Evolutionary conservation across 352 stramenopile species (phyloP).

Genomic region (Pilasporangium apinafurcum): DNA sequence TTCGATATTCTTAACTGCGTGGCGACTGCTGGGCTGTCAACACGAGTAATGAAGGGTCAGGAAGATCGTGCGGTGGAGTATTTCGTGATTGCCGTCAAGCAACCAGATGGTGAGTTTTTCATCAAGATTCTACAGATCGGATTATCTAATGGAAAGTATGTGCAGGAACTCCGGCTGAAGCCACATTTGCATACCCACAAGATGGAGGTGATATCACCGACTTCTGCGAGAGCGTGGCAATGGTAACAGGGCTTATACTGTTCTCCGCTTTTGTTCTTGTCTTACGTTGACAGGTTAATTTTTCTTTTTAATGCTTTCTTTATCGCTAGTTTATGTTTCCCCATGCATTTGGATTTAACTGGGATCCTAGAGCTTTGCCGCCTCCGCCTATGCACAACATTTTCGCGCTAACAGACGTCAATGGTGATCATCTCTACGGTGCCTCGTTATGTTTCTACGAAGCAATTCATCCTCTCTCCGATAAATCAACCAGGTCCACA

Average conservation of each 20-base stretch:
- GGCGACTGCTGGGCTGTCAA: no score
- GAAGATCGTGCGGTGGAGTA: constrained; percentile 25
- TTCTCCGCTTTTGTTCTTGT: background rate
- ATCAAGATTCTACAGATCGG: background rate
- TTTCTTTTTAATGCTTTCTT: background rate
- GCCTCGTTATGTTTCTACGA: constrained; percentile 46
- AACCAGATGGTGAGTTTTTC: constrained; percentile 9
- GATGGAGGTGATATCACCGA: constrained; percentile 18
- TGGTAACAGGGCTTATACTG: no score
- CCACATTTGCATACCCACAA: constrained; percentile 31
- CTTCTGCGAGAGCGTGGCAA: constrained; percentile 38
- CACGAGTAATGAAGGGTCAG: background rate
- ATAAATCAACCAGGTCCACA: background rate
- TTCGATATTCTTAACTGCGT: no score
- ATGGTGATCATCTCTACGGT: constrained; percentile 36
- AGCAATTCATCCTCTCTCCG: constrained; percentile 1
- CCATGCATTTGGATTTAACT: constrained; percentile 23
- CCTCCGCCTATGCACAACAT: constrained; percentile 39
- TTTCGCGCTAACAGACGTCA: constrained; percentile 38
- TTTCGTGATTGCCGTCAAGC: constrained; percentile 34
- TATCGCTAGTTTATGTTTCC: constrained; percentile 40
- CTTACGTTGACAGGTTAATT: background rate
- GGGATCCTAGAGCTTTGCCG: constrained; percentile 15
- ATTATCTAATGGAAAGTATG: background rate
- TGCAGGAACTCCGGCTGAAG: constrained; percentile 14